Percentiles rank a stretch among this genome's conserved stretches.
Evolutionary conservation across 495 filamentous ascomycete species (phyloP).

Genomic region (Aspergillus bridgeri): DNA sequence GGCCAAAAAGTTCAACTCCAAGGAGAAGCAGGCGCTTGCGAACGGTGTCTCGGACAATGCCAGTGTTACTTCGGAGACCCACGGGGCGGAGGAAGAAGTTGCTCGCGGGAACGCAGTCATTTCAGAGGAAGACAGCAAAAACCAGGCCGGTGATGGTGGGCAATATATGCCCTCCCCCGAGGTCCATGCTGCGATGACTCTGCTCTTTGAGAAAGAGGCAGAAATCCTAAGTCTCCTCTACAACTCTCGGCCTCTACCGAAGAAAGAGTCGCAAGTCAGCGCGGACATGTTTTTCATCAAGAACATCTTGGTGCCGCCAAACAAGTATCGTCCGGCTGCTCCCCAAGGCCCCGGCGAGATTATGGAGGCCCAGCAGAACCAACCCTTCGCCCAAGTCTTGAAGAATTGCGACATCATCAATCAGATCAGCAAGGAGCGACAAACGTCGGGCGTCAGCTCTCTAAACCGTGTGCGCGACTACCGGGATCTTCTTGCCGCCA

Average conservation of each 20-base stretch:
- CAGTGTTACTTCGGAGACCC: slow-evolving; percentile 31
- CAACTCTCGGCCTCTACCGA: slow-evolving; percentile 59
- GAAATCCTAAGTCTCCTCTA: slow-evolving; percentile 82
- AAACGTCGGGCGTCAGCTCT: slow-evolving; percentile 41
- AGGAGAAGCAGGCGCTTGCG: slow-evolving; percentile 28
- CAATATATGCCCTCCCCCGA: slow-evolving; percentile 71
- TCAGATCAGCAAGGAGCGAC: slow-evolving; percentile 71
- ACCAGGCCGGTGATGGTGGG: slow-evolving; percentile 44
- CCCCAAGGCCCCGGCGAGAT: slow-evolving; percentile 71
- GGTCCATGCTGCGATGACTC: slow-evolving; percentile 67
- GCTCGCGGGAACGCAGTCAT: slow-evolving; percentile 53
- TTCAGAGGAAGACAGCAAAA: slow-evolving; percentile 27
- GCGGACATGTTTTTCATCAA: slow-evolving; percentile 94
- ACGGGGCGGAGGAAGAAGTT: slow-evolving; percentile 66
- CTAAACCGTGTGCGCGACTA: slow-evolving; percentile 48
- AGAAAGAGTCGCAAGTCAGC: slow-evolving; percentile 50
- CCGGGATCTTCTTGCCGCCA: slow-evolving; percentile 64
- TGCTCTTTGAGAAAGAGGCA: slow-evolving; percentile 82
- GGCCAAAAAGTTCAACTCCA: slow-evolving; percentile 31
- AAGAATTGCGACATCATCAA: slow-evolving; percentile 65
- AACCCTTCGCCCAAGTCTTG: slow-evolving; percentile 75
- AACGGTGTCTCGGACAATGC: slow-evolving; percentile 23
- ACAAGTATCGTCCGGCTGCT: slow-evolving; percentile 88
- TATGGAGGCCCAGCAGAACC: slow-evolving; percentile 82
- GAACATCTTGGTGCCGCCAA: slow-evolving; percentile 81